A percentile compares a stretch with the other conserved stretches of the same genome.
phyloP scores from a whole-genome alignment of 2,329 filamentous ascomycete genomes.

The Neonectria magnoliae region DNA sequence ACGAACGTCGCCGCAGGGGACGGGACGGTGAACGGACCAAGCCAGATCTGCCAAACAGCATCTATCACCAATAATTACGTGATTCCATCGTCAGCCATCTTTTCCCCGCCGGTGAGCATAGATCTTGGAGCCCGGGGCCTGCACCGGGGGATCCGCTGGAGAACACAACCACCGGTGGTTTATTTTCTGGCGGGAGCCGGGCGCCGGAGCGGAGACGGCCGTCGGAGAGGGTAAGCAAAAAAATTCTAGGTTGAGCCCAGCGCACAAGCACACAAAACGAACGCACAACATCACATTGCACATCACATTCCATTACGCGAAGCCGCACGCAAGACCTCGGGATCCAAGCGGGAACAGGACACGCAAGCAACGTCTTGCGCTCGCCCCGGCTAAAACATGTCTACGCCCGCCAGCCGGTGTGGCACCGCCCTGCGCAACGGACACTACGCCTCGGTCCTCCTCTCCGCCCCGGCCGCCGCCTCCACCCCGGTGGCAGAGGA shows the following conservation, averaged over 20 bases:
- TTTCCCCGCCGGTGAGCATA: not conserved
- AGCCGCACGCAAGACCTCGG: not conserved
- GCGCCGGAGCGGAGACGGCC: constrained; percentile 15
- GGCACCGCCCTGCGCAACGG: constrained; percentile 39
- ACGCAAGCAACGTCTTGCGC: not conserved
- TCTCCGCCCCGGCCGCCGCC: constrained; percentile 27
- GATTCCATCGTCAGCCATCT: constrained; percentile 6
- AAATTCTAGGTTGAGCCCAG: constrained; percentile 12
- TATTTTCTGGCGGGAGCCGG: not conserved
- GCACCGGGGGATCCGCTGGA: not conserved
- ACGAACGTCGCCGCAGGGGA: constrained; percentile 25
- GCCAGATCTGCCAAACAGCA: constrained; percentile 12
- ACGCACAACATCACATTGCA: constrained; percentile 11
- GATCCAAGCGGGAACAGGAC: not conserved
- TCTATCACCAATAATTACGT: constrained; percentile 21
- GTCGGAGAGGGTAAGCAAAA: constrained; percentile 1
- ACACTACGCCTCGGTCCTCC: constrained; percentile 38
- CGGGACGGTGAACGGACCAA: constrained; percentile 34
- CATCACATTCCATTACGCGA: not conserved
- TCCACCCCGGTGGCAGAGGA: constrained; percentile 15
- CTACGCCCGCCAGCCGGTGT: constrained; percentile 9
- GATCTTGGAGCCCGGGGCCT: not conserved
- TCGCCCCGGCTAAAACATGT: constrained; percentile 8
- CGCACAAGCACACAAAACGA: constrained; percentile 22
- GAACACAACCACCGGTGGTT: not conserved